Conservation (phyloP, 495 filamentous ascomycete species). For the Sordaria brevicollis region DNA sequence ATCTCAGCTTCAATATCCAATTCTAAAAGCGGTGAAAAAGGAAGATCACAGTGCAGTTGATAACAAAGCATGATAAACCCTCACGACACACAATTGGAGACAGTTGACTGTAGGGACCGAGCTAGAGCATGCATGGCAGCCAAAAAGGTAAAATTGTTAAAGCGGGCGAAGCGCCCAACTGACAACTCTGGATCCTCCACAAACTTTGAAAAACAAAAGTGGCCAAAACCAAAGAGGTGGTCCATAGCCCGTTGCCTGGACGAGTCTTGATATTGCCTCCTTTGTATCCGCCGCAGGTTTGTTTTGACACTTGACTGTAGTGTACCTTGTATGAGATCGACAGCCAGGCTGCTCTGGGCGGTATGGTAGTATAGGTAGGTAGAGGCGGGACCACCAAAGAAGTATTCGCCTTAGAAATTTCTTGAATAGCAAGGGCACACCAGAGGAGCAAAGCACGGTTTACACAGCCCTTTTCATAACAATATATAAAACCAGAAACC, state of each 20-base stretch:
- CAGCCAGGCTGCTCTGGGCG: background rate
- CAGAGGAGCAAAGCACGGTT: too few relatives aligned
- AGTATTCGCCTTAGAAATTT: too few relatives aligned
- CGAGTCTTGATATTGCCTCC: background rate
- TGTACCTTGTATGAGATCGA: background rate
- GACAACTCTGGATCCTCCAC: background rate
- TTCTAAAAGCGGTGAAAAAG: background rate
- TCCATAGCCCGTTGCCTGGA: background rate
- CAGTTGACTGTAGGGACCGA: too few relatives aligned
- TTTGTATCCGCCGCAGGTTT: background rate
- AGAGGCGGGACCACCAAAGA: background rate
- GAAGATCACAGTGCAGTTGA: background rate
- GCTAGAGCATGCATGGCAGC: background rate
- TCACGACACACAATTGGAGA: background rate
- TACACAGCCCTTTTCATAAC: too few relatives aligned
- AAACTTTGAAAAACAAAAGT: background rate
- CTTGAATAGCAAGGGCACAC: too few relatives aligned
- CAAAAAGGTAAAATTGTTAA: background rate
- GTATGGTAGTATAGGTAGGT: too few relatives aligned
- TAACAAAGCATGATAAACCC: too few relatives aligned
- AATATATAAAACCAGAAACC: background rate
- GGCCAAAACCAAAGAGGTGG: background rate
- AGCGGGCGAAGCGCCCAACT: background rate
- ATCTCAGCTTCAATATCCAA: background rate
- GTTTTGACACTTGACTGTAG: background rate